Evolutionary conservation across 2,329 filamentous ascomycete genomes (phyloP), one percentile per base, ranked within the genome.

Genomic region (Paracoccidioides lutzii): DNA sequence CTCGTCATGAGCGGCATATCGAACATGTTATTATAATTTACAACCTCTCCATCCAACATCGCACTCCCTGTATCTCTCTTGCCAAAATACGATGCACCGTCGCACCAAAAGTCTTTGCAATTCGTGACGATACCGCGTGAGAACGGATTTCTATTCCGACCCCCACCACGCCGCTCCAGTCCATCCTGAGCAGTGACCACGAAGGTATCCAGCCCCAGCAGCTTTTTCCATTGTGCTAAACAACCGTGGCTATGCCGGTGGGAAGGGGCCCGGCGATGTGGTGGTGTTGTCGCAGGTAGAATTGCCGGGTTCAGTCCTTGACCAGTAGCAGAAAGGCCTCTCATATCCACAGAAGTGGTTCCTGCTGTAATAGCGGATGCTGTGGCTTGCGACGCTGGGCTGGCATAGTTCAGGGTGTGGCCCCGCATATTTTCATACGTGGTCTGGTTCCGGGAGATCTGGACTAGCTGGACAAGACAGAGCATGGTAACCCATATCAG

Each of bases 401-500:
- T 73, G 42, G 76, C 77, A 54, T 76, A 71, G 55, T 76, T 77
- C 59, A 85, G 78, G 57, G 83, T 79, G 59, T 90, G 79, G 52
- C 88, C 86, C 60, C 85, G 84, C 90, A 98, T 97, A 70, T 90
- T 95, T 72, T 98, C 93, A 71, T 88, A 97, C 0, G 93, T 98
- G 0, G 93, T 98, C 76, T 95, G 85, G 56, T 90, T 94, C 59
- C 90, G 84, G 0, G 90, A 87, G 53, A 98, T 85, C 68, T 98
- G 93, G 52, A 96, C 79, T 53, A 96, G 83, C 68, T 98, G 94
- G 4, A 97, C 94, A 60, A 90, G 86, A 58, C 96, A 79, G 38
- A 98, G 83, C 90, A 98, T 97, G n/a, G 86, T 84, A 2, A 97
- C 88, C 93, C 93, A 98, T 22, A 88, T 85, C 37, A 96, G 79